A percentile compares a stretch with the other conserved stretches of the same genome.
Conservation (phyloP, 2,329 filamentous ascomycete species). For the Fusarium tanahbumbuense region DNA sequence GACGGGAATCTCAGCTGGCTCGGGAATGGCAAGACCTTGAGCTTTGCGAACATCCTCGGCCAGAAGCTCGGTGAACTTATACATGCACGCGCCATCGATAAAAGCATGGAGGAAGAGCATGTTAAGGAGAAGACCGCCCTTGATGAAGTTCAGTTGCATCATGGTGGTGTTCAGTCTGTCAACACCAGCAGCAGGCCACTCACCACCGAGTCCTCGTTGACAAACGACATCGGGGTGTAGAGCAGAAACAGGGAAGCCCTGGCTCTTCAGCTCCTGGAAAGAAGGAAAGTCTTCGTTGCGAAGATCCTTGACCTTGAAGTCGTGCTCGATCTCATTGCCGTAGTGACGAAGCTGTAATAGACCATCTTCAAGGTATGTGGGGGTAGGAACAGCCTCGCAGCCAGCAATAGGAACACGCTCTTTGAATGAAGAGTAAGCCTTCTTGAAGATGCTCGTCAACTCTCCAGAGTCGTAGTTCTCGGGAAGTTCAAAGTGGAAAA, state of each 20-base stretch:
- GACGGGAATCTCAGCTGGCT: neutral
- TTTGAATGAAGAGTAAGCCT: slow-evolving; percentile 2
- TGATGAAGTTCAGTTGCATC: slow-evolving; percentile 16
- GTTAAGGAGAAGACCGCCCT: slow-evolving; percentile 5
- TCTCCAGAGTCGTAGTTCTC: neutral
- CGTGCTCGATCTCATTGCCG: slow-evolving; percentile 18
- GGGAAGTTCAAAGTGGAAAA: slow-evolving; percentile 16
- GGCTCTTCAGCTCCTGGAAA: slow-evolving; percentile 10
- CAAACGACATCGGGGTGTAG: slow-evolving; percentile 15
- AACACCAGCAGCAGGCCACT: slow-evolving; percentile 15
- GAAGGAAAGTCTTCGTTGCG: slow-evolving; percentile 7
- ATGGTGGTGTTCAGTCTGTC: slow-evolving; percentile 13
- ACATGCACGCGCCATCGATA: neutral
- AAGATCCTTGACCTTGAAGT: slow-evolving; percentile 20
- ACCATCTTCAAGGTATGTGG: slow-evolving; percentile 3
- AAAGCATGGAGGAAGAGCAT: slow-evolving; percentile 10
- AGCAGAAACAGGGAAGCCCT: neutral
- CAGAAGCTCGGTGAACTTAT: slow-evolving; percentile 20
- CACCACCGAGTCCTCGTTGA: slow-evolving; percentile 12
- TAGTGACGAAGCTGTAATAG: slow-evolving; percentile 14
- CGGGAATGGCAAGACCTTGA: neutral
- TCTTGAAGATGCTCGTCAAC: neutral
- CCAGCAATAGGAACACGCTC: slow-evolving; percentile 12
- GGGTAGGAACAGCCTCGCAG: slow-evolving; percentile 6
- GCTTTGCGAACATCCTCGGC: slow-evolving; percentile 11